Evolutionary conservation across 2,329 filamentous ascomycete species (phyloP).

Genomic region (Penicillium concentricum): DNA sequence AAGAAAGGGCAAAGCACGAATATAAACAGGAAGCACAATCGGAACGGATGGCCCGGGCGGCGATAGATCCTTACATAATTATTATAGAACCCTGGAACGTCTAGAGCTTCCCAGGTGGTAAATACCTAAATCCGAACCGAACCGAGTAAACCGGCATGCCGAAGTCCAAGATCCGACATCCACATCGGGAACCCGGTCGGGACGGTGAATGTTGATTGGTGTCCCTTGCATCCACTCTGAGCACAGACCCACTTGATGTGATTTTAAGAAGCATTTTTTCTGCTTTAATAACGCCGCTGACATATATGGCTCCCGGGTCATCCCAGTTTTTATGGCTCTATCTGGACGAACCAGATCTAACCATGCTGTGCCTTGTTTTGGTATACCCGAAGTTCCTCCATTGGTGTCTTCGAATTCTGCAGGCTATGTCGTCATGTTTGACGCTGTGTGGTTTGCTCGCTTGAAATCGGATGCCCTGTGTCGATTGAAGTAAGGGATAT

Average conservation of each 20-base stretch:
- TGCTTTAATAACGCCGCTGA: background rate
- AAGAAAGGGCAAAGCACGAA: background rate
- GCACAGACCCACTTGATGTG: background rate
- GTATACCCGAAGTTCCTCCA: background rate
- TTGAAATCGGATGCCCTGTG: background rate
- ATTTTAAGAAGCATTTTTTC: background rate
- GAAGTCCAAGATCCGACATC: background rate
- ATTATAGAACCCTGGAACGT: background rate
- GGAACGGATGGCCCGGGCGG: background rate
- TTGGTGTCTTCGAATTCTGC: background rate
- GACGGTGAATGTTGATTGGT: background rate
- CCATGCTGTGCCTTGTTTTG: conserved; percentile 1
- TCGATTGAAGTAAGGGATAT: background rate
- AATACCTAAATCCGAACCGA: background rate
- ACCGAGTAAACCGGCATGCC: background rate
- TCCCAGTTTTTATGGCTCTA: background rate
- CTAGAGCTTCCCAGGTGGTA: background rate
- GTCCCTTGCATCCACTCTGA: background rate
- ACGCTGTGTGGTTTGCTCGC: background rate
- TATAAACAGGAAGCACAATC: background rate
- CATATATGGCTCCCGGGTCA: background rate
- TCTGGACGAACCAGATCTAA: background rate
- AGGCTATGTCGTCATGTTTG: background rate
- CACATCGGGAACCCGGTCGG: conserved; percentile 2
- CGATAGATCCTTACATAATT: background rate